phyloP scores from a whole-genome alignment of 1,284 basidiomycete genomes.

The Mrakiaceae sp. region DNA sequence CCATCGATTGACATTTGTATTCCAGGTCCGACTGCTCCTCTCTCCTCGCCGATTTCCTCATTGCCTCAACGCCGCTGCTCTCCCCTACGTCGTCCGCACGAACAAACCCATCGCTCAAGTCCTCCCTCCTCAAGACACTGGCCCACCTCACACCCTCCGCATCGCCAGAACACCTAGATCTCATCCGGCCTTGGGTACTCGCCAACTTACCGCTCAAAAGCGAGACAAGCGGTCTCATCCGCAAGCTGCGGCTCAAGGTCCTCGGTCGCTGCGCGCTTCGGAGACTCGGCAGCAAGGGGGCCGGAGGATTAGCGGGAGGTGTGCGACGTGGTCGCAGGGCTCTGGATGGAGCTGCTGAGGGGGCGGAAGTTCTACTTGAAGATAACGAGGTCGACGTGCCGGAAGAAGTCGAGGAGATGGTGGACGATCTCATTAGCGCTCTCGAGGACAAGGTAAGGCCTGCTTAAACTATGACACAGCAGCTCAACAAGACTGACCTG shows the following conservation, averaged over 20 bases:
- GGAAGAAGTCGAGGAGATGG: slow-evolving; percentile 60
- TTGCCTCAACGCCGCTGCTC: slow-evolving; percentile 6
- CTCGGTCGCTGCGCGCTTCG: slow-evolving; percentile 46
- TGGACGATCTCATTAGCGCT: slow-evolving; percentile 62
- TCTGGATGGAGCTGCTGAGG: not conserved
- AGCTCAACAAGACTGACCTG: not conserved
- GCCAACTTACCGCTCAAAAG: slow-evolving; percentile 25
- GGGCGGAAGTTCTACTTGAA: not conserved
- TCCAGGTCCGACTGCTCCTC: slow-evolving; percentile 4
- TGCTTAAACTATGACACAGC: not conserved
- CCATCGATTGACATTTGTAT: not conserved
- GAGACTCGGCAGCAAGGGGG: slow-evolving; percentile 18
- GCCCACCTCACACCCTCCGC: slow-evolving; percentile 40
- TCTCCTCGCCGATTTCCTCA: not conserved
- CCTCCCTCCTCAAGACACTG: slow-evolving; percentile 39
- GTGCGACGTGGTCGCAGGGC: slow-evolving; percentile 3
- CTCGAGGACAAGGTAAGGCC: slow-evolving; percentile 65
- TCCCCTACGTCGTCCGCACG: not conserved
- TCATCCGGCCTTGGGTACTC: slow-evolving; percentile 16
- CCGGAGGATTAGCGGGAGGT: not conserved
- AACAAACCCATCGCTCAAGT: slow-evolving; percentile 21
- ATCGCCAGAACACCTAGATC: slow-evolving; percentile 22
- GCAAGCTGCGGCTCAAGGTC: slow-evolving; percentile 56
- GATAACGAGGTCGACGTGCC: slow-evolving; percentile 52
- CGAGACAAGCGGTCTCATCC: slow-evolving; percentile 37